Base-by-base conservation (phyloP, 2,329 filamentous ascomycete species). In the Pyricularia sp. region DNA sequence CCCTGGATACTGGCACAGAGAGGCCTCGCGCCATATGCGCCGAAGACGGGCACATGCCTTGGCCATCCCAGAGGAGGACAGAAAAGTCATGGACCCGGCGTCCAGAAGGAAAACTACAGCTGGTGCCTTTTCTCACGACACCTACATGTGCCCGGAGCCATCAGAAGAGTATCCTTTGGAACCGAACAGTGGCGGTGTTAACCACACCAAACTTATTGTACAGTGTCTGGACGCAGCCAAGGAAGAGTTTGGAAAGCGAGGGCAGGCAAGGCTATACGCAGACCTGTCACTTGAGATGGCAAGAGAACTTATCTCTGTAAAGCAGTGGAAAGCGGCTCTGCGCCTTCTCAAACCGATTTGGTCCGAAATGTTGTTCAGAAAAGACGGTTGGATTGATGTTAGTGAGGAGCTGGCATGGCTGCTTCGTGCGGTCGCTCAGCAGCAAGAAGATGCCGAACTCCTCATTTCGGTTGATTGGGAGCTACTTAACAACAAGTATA, bases 401-500 rank as follows among this genome's bases (percentile, higher is more conserved):
- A 80, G 83, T 5, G 87, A 90, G 74, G 85, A 89, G 55, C 77
- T 90, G 55, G 82, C 84, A 66, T 90, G 88, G 86, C 79, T 82
- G n/a, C 76, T 90, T 69, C 81, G 88, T 71, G 80, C 82, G 70
- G 88, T 86, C 12, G 88, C 88, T 4, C 79, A 79, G 3, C 79
- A 83, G 70, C 79, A 80, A 65, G 83, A 83, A 9, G 83, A 86
- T 68, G 83, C 82, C 10, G 84, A 86, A 68, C 78, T 89, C 33
- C 81, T 90, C 10, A 77, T 90, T 50, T 82, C 86, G 31, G 84
- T 89, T 67, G 87, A 90, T 73, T 90, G 89, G 86, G 88, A 90
- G 74, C 79, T 91, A 64, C 80, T 90, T 75, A 82, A 86, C 69
- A 83, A 77, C 64, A 81, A 87, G 67, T 90, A 88, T 73, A 79